These are phyloP conservation scores for Pichia sporocuriosa DNA, from an alignment of 805 yeast genomes.

Conservation along the genomic window DNA sequence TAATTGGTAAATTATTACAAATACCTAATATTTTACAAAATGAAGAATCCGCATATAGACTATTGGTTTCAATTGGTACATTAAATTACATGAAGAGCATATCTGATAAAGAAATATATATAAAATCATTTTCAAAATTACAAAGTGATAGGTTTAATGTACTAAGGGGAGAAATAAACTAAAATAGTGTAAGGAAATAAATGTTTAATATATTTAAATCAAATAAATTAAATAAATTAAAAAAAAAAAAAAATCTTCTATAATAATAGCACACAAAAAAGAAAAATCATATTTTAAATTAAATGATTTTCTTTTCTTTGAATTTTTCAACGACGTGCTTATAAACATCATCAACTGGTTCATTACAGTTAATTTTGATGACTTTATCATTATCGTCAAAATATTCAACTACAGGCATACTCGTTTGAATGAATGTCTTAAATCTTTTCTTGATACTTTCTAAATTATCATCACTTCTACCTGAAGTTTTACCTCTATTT, in stretches of 20 bases:
- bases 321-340: conserved; percentile 60
- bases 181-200: too few species aligned
- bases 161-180: conserved; percentile 18
- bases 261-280: too few species aligned
- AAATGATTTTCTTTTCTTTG: conserved; percentile 33
- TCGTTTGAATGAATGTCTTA: conserved; percentile 75
- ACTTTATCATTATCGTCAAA: conserved; percentile 70
- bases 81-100: conserved; percentile 27
- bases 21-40: conserved; percentile 24
- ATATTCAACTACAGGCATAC: conserved; percentile 89
- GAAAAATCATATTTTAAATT: too few species aligned
- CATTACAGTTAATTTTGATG: conserved; percentile 70
- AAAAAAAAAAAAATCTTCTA: too few species aligned
- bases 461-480: conserved; percentile 87
- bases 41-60: conserved; percentile 65
- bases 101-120: conserved; percentile 7
- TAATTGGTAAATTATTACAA: conserved; percentile 9
- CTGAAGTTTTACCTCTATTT: conserved; percentile 91
- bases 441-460: conserved; percentile 89
- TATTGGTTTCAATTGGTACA: conserved; percentile 59
- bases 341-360: conserved; percentile 75
- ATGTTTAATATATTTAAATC: too few species aligned
- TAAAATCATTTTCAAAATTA: conserved; percentile 9
- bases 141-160: conserved; percentile 17
- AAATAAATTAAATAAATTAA: too few species aligned